Evolutionary conservation across 2,329 filamentous ascomycete species (phyloP).

Genomic region (Pseudogymnoascus sp.): DNA sequence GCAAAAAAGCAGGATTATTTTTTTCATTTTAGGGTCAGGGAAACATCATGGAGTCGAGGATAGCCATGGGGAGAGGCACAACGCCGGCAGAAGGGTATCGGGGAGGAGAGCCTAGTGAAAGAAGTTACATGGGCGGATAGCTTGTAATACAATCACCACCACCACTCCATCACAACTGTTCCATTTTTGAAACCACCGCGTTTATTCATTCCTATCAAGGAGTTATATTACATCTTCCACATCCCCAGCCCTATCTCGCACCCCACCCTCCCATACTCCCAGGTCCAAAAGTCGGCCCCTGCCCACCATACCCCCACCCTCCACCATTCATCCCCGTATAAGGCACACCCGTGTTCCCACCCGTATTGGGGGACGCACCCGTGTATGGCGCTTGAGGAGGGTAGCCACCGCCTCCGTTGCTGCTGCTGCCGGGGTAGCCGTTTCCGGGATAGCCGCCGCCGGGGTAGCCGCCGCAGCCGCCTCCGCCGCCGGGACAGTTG

Average conservation of each 20-base stretch:
- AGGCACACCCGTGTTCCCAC: not conserved
- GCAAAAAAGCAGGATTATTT: not conserved
- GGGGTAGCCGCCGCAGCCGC: not conserved
- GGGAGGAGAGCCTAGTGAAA: not conserved
- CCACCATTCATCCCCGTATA: not conserved
- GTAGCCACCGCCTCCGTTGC: not conserved
- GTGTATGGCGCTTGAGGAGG: not conserved
- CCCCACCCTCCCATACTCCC: not conserved
- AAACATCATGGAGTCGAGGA: not conserved
- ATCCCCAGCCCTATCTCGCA: not conserved
- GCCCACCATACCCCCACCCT: not conserved
- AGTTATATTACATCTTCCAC: not conserved
- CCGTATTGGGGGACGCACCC: not conserved
- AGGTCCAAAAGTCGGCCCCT: not conserved
- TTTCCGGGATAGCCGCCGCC: not conserved
- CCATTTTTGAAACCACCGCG: not conserved
- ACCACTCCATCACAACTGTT: not conserved
- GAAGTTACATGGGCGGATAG: not conserved
- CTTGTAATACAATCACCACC: slow-evolving; percentile 1
- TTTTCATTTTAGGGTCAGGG: not conserved
- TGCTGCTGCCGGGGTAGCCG: not conserved
- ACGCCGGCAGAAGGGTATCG: not conserved
- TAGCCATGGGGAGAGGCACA: not conserved
- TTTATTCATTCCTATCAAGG: not conserved
- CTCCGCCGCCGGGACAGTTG: not conserved